These are phyloP conservation scores for Pogostemon cablin DNA, from an alignment of 257 asterid genomes.

Conservation along the genomic window DNA sequence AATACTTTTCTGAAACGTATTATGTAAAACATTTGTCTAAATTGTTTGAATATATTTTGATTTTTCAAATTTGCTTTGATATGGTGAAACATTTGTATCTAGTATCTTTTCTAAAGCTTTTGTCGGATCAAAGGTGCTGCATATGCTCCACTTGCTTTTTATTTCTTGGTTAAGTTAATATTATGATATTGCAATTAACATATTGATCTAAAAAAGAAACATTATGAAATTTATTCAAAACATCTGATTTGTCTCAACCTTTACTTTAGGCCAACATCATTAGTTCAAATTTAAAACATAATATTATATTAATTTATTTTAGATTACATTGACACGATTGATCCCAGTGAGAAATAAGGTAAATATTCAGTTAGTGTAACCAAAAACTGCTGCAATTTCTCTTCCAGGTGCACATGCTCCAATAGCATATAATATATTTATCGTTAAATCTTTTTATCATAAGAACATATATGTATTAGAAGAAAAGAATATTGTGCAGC, in stretches of 20 bases:
- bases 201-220: neutral
- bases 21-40: no score
- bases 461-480: no score
- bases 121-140: neutral
- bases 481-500: no score
- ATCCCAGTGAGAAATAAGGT: neutral
- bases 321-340: neutral
- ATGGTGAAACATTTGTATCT: neutral
- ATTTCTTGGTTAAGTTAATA: neutral
- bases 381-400: no score
- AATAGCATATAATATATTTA: no score
- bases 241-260: no score
- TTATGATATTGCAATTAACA: neutral
- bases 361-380: neutral
- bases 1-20: no score
- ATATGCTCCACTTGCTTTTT: neutral
- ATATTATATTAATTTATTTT: neutral
- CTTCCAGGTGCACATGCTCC: no score
- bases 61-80: neutral
- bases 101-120: neutral
- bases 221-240: neutral
- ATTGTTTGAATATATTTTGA: no score
- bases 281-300: neutral
- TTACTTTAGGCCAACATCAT: neutral
- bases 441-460: no score